These are phyloP conservation scores for Daldinia sp. DNA, from an alignment of 2,329 filamentous ascomycete species.

Conservation along the genomic window DNA sequence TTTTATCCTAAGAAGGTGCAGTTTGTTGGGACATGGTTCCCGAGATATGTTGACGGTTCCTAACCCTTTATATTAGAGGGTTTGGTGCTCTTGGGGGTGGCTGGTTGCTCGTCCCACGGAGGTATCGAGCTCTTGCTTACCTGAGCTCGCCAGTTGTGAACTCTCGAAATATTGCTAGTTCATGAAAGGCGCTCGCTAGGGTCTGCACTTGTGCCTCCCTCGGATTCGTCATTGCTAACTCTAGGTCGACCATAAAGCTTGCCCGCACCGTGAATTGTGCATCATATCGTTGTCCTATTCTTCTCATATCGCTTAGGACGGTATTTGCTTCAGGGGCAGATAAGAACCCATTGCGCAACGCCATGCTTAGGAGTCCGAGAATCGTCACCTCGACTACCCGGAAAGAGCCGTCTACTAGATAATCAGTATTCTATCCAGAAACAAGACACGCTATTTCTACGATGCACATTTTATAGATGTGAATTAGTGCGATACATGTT, in stretches of 20 bases:
- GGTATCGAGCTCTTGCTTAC: slow-evolving; percentile 30
- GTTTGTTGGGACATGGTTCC: slow-evolving; percentile 2
- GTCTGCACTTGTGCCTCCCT: slow-evolving; percentile 32
- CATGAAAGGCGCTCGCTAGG: slow-evolving; percentile 33
- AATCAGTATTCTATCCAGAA: slow-evolving; percentile 11
- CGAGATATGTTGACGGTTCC: slow-evolving; percentile 6
- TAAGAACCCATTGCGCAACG: slow-evolving; percentile 34
- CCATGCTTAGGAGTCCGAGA: slow-evolving; percentile 42
- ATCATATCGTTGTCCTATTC: slow-evolving; percentile 29
- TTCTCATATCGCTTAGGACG: slow-evolving; percentile 27
- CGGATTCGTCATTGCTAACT: slow-evolving; percentile 34
- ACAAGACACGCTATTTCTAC: not conserved
- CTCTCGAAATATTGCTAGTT: slow-evolving; percentile 33
- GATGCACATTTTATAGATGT: not conserved
- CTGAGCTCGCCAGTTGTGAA: slow-evolving; percentile 33
- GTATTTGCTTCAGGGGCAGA: slow-evolving; percentile 27
- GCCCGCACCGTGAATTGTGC: slow-evolving; percentile 21
- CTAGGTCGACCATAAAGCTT: slow-evolving; percentile 36
- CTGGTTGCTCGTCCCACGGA: slow-evolving; percentile 7
- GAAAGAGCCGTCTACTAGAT: slow-evolving; percentile 34
- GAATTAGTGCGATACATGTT: not conserved
- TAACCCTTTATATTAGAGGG: slow-evolving; percentile 21
- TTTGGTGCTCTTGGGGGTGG: slow-evolving; percentile 2
- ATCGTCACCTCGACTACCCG: slow-evolving; percentile 38
- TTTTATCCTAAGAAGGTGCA: not conserved